Conservation (phyloP, 2,329 filamentous ascomycete genomes). For the Triangularia setosa region DNA sequence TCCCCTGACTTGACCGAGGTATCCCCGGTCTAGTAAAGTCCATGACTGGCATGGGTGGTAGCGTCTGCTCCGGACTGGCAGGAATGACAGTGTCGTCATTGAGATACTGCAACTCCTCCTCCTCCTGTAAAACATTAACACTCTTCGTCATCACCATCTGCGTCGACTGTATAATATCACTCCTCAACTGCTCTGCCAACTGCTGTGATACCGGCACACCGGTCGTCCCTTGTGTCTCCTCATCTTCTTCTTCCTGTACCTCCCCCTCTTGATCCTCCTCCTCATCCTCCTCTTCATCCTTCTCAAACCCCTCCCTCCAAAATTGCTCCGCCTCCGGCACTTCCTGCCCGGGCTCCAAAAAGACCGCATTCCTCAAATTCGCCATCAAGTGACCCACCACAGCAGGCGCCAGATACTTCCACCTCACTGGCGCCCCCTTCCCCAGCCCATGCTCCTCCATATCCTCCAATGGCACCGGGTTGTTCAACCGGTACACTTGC, state of each 20-base stretch:
- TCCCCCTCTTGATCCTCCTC: not conserved
- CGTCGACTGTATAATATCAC: slow-evolving; percentile 37
- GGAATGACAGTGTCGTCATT: slow-evolving; percentile 30
- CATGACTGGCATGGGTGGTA: not conserved
- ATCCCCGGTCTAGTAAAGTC: slow-evolving; percentile 6
- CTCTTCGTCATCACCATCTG: slow-evolving; percentile 14
- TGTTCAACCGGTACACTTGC: slow-evolving; percentile 60
- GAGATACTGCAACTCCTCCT: not conserved
- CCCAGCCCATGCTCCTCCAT: slow-evolving; percentile 47
- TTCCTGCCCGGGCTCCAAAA: slow-evolving; percentile 29
- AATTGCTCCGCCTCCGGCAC: slow-evolving; percentile 4
- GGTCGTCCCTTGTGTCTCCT: not conserved
- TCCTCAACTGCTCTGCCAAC: slow-evolving; percentile 48
- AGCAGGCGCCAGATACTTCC: slow-evolving; percentile 52
- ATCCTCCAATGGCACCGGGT: slow-evolving; percentile 49
- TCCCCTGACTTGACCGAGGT: slow-evolving; percentile 18
- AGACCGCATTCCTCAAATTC: slow-evolving; percentile 52
- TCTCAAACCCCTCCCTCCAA: slow-evolving; percentile 18
- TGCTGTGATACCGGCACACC: slow-evolving; percentile 46
- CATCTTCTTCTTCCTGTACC: not conserved
- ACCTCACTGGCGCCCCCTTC: slow-evolving; percentile 46
- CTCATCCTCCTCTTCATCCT: slow-evolving; percentile 11
- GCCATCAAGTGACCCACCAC: slow-evolving; percentile 55
- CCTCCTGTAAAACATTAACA: not conserved
- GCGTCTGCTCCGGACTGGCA: slow-evolving; percentile 30